A percentile compares a stretch with the other conserved stretches of the same genome.
Conservation (phyloP, 2,329 filamentous ascomycete species). For the Anisogramma anomala region DNA sequence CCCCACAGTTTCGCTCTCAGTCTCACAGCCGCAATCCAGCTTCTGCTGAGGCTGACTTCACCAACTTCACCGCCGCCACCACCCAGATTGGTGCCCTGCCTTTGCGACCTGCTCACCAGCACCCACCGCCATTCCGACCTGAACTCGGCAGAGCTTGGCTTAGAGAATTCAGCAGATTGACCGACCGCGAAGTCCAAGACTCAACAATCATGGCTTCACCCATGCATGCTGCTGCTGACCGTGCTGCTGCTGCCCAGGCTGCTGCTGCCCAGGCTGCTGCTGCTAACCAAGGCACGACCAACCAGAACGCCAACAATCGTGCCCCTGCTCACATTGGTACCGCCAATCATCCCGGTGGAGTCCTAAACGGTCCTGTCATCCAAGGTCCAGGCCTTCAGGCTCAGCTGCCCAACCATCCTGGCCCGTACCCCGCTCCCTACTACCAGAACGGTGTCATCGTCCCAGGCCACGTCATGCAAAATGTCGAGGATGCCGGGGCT, state of each 20-base stretch:
- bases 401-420: too few species aligned
- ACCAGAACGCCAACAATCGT: too few species aligned
- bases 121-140: not conserved
- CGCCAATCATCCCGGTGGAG: too few species aligned
- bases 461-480: too few species aligned
- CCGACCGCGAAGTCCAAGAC: not conserved
- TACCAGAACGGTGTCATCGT: too few species aligned
- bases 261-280: too few species aligned
- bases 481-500: too few species aligned
- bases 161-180: not conserved
- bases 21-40: constrained; percentile 6
- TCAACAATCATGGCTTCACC: not conserved
- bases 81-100: not conserved
- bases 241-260: not conserved
- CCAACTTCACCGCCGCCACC: constrained; percentile 2
- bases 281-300: too few species aligned
- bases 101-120: not conserved
- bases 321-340: too few species aligned
- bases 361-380: too few species aligned
- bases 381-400: too few species aligned
- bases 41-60: constrained; percentile 7
- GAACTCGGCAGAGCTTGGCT: not conserved
- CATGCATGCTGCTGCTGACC: not conserved
- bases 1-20: constrained; percentile 3
- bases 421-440: too few species aligned